These are phyloP conservation scores for Urtica urens DNA, from an alignment of 306 rosid genomes.

Conservation along the genomic window DNA sequence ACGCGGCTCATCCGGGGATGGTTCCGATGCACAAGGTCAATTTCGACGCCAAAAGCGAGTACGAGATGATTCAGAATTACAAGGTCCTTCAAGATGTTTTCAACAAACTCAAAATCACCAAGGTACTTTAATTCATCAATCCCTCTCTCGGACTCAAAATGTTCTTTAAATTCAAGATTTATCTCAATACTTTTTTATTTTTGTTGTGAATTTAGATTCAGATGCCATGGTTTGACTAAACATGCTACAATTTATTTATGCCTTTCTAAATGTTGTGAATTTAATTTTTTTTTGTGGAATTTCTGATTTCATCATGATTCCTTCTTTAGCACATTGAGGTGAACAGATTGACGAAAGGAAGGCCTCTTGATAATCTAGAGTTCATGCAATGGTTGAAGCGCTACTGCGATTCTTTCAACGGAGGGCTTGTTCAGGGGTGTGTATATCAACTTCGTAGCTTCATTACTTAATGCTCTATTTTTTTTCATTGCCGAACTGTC, in stretches of 20 bases:
- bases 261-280: no score
- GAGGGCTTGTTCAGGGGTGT: conserved; percentile 42
- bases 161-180: no score
- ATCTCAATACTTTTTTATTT: no score
- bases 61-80: conserved; percentile 96
- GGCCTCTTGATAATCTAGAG: conserved; percentile 87
- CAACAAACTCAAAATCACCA: conserved; percentile 83
- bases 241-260: no score
- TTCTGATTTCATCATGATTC: not conserved
- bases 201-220: no score
- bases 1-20: conserved; percentile 74
- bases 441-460: no score
- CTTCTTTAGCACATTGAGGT: conserved; percentile 66
- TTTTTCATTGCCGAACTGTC: no score
- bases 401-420: conserved; percentile 73
- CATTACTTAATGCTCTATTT: no score
- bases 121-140: conserved; percentile 45
- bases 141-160: no score
- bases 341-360: conserved; percentile 81
- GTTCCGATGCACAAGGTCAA: conserved; percentile 98
- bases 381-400: conserved; percentile 98
- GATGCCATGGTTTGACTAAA: no score
- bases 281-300: not conserved
- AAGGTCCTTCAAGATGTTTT: conserved; percentile 95
- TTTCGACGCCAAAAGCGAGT: conserved; percentile 86